Evolutionary conservation across 257 asterid genomes (phyloP), one percentile per base, ranked within the genome.

Genomic region (Misopates orontium): DNA sequence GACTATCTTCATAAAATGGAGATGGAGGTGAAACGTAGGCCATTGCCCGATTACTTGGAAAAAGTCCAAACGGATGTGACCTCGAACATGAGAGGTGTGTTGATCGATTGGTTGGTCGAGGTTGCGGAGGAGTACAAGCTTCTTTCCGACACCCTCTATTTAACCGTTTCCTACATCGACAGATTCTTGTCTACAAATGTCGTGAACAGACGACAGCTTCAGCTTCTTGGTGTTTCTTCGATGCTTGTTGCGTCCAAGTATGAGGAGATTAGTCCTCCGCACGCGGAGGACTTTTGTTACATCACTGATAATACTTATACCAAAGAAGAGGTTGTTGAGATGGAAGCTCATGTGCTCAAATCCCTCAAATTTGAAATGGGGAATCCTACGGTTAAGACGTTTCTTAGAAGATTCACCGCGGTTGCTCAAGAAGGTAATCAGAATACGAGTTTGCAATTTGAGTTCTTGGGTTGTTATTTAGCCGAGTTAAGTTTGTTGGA

Each of bases 171-270:
- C 2, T 87, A 90, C 73, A 66, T 93, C 0, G 99, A 93, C 64
- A 80, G 86, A 70, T 88, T 79, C 80, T 74, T 90, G 31, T 90
- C 99, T 0, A 45, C 24, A 60, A 83, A 67, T 61, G 73, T 56
- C n/a, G 62, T 90, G 12, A 72, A 32, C 36, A 63, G 96, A 62
- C 86, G 86, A 71, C 78, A 39, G 18, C 99, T 94, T 59, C 96
- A 94, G 86, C 97, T 94, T 60, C 87, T 94, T 21, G 99, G 99
- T 2, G 95, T 94, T 73, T 86, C 99, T 21, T 90, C 97, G 10
- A 94, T 94, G 99, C 96, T 90, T 10, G 78, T 94, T 71, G 96
- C 98, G 73, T 87, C 99, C 95, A 93, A 93, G 70, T 90, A 93
- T 25, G 99, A 90, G 66, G 99, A 93, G 84, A 90, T 87, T 42